Percentiles rank a stretch among this genome's conserved stretches.
Evolutionary conservation across 1,284 basidiomycete genomes (phyloP).

Genomic region (Hortiboletus rubellus): DNA sequence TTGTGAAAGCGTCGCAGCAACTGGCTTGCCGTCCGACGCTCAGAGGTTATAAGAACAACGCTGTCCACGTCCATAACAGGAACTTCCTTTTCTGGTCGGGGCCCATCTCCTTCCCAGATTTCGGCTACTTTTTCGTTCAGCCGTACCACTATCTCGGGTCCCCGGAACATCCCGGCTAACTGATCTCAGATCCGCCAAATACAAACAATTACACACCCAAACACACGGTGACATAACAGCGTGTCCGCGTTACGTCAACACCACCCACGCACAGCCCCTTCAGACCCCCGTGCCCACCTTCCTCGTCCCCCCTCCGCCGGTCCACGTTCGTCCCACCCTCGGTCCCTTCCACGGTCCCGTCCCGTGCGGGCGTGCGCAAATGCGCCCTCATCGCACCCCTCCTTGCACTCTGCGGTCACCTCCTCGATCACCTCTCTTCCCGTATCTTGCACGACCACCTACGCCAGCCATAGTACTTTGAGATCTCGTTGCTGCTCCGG

Average conservation of each 20-base stretch:
- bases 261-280: slow-evolving; percentile 36
- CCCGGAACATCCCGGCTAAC: slow-evolving; percentile 35
- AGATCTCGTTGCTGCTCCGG: background rate
- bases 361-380: slow-evolving; percentile 12
- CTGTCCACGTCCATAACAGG: slow-evolving; percentile 24
- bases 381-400: slow-evolving; percentile 14
- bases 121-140: slow-evolving; percentile 40
- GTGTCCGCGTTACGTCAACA: slow-evolving; percentile 37
- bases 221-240: slow-evolving; percentile 35
- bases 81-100: slow-evolving; percentile 21
- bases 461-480: background rate
- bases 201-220: slow-evolving; percentile 18
- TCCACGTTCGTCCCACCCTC: slow-evolving; percentile 6
- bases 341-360: slow-evolving; percentile 15
- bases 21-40: slow-evolving; percentile 12
- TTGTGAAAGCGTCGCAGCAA: slow-evolving; percentile 22
- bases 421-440: background rate
- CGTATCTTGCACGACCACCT: background rate
- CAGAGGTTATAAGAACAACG: slow-evolving; percentile 38
- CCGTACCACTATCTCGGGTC: slow-evolving; percentile 34
- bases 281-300: slow-evolving; percentile 8
- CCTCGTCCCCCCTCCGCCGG: slow-evolving; percentile 10
- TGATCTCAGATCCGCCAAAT: slow-evolving; percentile 30
- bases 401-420: background rate
- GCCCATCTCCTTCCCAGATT: slow-evolving; percentile 38